Base-by-base conservation (phyloP, 2,329 filamentous ascomycete species). In the Coleophoma eucalyptorum region DNA sequence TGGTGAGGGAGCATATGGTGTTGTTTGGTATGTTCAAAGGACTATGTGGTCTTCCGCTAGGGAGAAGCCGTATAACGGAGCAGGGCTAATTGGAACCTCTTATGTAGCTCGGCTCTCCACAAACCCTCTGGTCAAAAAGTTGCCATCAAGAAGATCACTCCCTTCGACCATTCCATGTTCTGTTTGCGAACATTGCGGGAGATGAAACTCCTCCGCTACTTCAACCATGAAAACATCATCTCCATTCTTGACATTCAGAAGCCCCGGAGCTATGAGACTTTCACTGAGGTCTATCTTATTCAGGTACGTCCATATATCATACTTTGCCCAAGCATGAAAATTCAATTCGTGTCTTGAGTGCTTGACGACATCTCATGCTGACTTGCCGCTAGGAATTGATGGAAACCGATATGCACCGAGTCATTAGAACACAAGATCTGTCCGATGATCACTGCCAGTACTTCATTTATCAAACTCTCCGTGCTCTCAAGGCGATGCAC, bases 151-250 rank as follows among this genome's bases (percentile, higher is more conserved):
- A 99, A 99, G 82, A 99, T 99, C 65, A 97, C 92, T 0, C 94
- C 94, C 5, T 99, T 99, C 72, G 94, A 99, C 67, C 94, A 97
- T 71, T 96, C 91, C 69, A 97, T 97, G 92, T 97, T 97, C 79
- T 97, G 93, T 70, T 76, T 99, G 65, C 82, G 94, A 69, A 99
- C 94, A 1, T 78, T 99, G 59, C 91, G 94, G 71, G 94, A 99
- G 75, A 99, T 99, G 94, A 99, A 99, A 82, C 80, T 99, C 51
- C 77, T 99, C 65, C 84, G 94, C 65, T 97, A 99, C 75, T 99
- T 99, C 79, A 99, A 97, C 75, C 94, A 99, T 69, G 94, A 99
- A 75, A 99, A 99, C 74, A 97, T 99, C 76, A 99, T 99, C 69
- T 97, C 92, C 48, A 99, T 99, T 63, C 84, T 99, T 61, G 94